Percentiles rank a stretch among this genome's conserved stretches.
Evolutionary conservation across 2,329 filamentous ascomycete genomes (phyloP).

Genomic region (Stromatinia cepivora): DNA sequence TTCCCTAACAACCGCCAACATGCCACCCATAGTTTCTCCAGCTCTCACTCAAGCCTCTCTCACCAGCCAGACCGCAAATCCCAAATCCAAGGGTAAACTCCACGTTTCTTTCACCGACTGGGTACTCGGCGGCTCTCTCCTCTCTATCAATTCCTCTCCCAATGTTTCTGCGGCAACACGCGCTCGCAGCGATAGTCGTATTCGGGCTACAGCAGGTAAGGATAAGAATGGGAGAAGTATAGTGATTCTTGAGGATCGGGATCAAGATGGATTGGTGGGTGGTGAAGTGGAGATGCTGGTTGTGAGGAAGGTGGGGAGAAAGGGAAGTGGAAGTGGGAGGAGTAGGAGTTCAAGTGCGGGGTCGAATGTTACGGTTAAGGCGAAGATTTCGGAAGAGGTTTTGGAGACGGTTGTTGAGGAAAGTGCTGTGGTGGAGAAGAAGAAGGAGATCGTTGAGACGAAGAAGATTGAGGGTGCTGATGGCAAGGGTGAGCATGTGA

Average conservation of each 20-base stretch:
- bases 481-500: conserved; percentile 6
- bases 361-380: conserved; percentile 1
- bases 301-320: conserved; percentile 5
- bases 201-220: conserved; percentile 15
- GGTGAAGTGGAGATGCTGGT: conserved; percentile 15
- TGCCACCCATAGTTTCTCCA: background rate
- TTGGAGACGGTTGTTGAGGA: conserved; percentile 17
- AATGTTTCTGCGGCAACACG: background rate
- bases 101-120: conserved; percentile 38
- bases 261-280: conserved; percentile 15
- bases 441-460: conserved; percentile 17
- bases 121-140: conserved; percentile 36
- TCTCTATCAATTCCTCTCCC: conserved; percentile 23
- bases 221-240: conserved; percentile 15
- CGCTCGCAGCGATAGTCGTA: conserved; percentile 8
- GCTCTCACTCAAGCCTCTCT: conserved; percentile 16
- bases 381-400: background rate
- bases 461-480: conserved; percentile 23
- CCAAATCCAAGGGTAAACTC: conserved; percentile 29
- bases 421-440: conserved; percentile 6
- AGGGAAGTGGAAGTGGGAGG: background rate
- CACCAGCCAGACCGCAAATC: background rate
- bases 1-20: background rate
- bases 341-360: background rate
- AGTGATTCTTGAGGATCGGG: conserved; percentile 1